Evolutionary conservation across 1,284 basidiomycete species (phyloP).

Genomic region (Clitocybe nebularis): DNA sequence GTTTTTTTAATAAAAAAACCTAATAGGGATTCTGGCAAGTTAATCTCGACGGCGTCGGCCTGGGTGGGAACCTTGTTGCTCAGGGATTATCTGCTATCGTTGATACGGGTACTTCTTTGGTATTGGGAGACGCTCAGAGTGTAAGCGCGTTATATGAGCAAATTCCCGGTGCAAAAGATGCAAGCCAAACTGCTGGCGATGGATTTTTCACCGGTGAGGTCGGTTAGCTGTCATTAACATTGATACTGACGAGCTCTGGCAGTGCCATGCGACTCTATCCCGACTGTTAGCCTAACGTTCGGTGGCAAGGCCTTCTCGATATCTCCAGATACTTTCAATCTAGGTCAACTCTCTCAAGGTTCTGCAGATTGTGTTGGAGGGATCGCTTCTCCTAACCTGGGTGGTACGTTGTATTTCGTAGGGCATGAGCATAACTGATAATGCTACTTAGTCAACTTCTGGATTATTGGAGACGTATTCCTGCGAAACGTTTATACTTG

Average conservation of each 20-base stretch:
- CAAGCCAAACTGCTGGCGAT: conserved; percentile 25
- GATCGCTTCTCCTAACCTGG: conserved; percentile 18
- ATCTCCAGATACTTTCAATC: conserved; percentile 31
- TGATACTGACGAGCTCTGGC: not conserved
- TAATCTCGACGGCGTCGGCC: conserved; percentile 27
- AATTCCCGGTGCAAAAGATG: conserved; percentile 37
- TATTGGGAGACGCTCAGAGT: conserved; percentile 41
- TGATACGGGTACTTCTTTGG: conserved; percentile 46
- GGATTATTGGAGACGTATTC: conserved; percentile 32
- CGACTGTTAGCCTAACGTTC: conserved; percentile 37
- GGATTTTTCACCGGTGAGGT: conserved; percentile 28
- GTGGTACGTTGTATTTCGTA: no score
- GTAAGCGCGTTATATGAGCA: conserved; percentile 39
- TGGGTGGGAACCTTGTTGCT: conserved; percentile 23
- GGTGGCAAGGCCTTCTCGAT: conserved; percentile 37
- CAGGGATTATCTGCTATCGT: conserved; percentile 30
- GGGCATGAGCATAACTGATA: no score
- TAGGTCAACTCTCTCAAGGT: conserved; percentile 23
- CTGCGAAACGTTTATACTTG: conserved; percentile 30
- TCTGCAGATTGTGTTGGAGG: conserved; percentile 33
- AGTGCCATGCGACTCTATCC: conserved; percentile 39
- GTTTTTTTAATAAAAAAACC: no score
- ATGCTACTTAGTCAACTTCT: no score
- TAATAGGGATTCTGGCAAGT: conserved; percentile 42
- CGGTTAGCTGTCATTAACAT: not conserved